phyloP scores from a whole-genome alignment of 2,329 filamentous ascomycete species.

The Paecilomyces fulvus region DNA sequence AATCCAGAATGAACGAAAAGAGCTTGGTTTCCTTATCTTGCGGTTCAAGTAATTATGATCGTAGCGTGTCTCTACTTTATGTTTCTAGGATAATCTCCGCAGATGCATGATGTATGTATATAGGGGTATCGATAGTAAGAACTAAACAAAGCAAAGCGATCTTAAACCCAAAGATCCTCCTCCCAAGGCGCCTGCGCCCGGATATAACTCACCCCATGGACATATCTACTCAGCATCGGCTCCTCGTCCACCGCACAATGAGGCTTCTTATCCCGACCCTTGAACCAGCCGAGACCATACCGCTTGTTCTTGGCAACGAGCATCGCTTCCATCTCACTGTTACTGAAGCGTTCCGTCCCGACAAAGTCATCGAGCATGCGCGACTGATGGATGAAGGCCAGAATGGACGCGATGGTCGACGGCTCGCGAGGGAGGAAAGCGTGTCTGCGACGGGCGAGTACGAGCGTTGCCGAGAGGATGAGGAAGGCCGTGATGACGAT shows the following conservation, averaged over 20 bases:
- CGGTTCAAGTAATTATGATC: neutral
- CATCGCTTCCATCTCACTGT: constrained; percentile 52
- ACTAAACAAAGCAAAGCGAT: neutral
- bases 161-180: constrained; percentile 4
- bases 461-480: constrained; percentile 48
- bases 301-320: constrained; percentile 55
- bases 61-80: neutral
- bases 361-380: constrained; percentile 74
- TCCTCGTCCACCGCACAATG: constrained; percentile 75
- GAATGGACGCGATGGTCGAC: constrained; percentile 65
- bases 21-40: neutral
- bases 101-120: neutral
- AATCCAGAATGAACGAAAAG: neutral
- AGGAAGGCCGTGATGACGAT: constrained; percentile 60
- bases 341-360: constrained; percentile 56
- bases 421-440: constrained; percentile 71
- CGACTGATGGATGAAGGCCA: constrained; percentile 71
- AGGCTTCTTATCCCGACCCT: constrained; percentile 60
- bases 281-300: constrained; percentile 72
- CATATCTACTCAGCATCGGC: constrained; percentile 57
- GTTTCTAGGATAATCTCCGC: neutral
- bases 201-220: constrained; percentile 45
- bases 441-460: constrained; percentile 55
- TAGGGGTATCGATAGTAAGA: neutral
- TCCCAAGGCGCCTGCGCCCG: constrained; percentile 20